Percentiles rank a stretch among this genome's conserved stretches.
These are phyloP conservation scores for Capsella bursapastoris DNA, from an alignment of 345 rosid genomes.

Conservation along the genomic window DNA sequence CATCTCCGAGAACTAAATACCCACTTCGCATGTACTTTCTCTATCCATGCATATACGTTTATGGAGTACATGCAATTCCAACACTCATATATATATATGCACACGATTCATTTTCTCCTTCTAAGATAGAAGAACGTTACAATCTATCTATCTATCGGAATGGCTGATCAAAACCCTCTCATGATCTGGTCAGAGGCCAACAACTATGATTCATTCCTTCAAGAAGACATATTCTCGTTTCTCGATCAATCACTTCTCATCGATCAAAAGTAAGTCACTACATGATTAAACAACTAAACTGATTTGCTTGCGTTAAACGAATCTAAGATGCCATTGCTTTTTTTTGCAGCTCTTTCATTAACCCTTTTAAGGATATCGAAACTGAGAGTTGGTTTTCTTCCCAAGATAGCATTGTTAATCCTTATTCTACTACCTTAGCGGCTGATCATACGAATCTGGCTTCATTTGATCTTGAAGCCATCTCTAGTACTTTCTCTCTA, in stretches of 20 bases:
- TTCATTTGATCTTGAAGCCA: constrained; percentile 39
- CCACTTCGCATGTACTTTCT: constrained; percentile 18
- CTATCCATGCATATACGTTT: constrained; percentile 22
- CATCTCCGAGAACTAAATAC: constrained; percentile 35
- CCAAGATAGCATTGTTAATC: constrained; percentile 38
- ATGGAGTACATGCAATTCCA: neutral
- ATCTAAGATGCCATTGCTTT: constrained; percentile 6
- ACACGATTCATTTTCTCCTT: constrained; percentile 26
- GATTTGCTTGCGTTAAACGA: neutral
- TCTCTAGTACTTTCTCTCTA: constrained; percentile 27
- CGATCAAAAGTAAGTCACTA: constrained; percentile 41
- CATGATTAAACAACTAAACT: neutral
- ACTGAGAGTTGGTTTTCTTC: constrained; percentile 30
- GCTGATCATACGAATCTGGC: constrained; percentile 23
- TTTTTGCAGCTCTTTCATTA: constrained; percentile 35
- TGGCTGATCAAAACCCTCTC: constrained; percentile 16
- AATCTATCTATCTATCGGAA: neutral
- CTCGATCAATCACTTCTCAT: constrained; percentile 26
- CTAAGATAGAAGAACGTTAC: constrained; percentile 6
- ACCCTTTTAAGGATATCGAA: constrained; percentile 38
- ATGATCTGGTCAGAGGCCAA: constrained; percentile 28
- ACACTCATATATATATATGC: neutral
- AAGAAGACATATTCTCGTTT: constrained; percentile 38
- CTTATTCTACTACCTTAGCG: constrained; percentile 27
- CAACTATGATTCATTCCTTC: constrained; percentile 29